These are phyloP conservation scores for Entamoeba dispar DNA, from an alignment of 208 protist genomes.

Conservation along the genomic window DNA sequence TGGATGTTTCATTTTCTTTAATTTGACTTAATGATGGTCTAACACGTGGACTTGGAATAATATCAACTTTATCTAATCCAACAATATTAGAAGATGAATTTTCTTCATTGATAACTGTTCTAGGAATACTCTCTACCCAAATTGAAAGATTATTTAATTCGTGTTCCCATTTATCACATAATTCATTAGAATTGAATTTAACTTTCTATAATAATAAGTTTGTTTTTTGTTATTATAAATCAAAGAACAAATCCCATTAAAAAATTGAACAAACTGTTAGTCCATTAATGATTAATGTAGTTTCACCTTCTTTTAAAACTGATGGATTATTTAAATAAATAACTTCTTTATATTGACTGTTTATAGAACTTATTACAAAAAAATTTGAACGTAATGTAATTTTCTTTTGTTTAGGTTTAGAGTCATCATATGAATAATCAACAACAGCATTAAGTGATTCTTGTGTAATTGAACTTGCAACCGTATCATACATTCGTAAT, in stretches of 20 bases:
- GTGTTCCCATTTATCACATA: neutral
- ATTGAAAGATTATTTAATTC: neutral
- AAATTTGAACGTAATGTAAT: neutral
- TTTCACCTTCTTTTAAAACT: neutral
- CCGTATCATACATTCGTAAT: neutral
- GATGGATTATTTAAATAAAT: neutral
- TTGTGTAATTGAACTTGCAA: neutral
- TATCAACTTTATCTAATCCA: neutral
- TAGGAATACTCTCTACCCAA: neutral
- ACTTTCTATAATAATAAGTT: neutral
- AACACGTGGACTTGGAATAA: neutral
- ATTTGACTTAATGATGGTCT: neutral
- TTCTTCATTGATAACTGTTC: neutral
- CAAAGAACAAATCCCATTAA: neutral
- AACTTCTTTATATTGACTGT: neutral
- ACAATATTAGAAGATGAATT: neutral
- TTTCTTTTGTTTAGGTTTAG: neutral
- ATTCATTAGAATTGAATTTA: neutral
- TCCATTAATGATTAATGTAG: neutral
- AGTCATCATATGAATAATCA: neutral
- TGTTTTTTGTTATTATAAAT: neutral
- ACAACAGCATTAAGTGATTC: neutral
- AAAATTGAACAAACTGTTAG: neutral
- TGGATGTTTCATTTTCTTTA: neutral
- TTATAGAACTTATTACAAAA: neutral